phyloP scores from a whole-genome alignment of 2,329 filamentous ascomycete genomes.

The Fusarium brevicatenulatum region DNA sequence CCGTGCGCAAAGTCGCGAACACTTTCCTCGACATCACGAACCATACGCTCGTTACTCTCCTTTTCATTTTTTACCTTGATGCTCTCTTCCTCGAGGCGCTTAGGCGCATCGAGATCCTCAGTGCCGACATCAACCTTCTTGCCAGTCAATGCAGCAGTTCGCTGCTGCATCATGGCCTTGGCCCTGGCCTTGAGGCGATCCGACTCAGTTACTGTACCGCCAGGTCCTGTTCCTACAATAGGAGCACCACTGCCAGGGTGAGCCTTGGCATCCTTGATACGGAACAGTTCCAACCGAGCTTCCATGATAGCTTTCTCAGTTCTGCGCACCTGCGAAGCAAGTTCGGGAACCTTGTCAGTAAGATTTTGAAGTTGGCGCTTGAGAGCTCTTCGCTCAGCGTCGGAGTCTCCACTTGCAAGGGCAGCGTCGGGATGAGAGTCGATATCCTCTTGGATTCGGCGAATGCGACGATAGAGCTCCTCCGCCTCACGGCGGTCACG shows the following conservation, averaged over 20 bases:
- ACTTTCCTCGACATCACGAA: slow-evolving; percentile 94
- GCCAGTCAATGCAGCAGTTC: slow-evolving; percentile 90
- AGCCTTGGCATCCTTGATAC: slow-evolving; percentile 90
- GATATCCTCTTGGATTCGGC: slow-evolving; percentile 93
- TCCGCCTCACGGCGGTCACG: slow-evolving; percentile 92
- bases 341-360: slow-evolving; percentile 88
- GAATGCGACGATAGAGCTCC: slow-evolving; percentile 90
- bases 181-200: slow-evolving; percentile 94
- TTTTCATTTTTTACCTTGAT: slow-evolving; percentile 83
- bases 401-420: slow-evolving; percentile 78
- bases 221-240: slow-evolving; percentile 92
- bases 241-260: slow-evolving; percentile 82
- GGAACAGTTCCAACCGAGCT: slow-evolving; percentile 90
- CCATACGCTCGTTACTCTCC: slow-evolving; percentile 96
- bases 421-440: slow-evolving; percentile 85
- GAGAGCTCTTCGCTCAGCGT: slow-evolving; percentile 85
- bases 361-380: slow-evolving; percentile 90
- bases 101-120: slow-evolving; percentile 81
- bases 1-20: slow-evolving; percentile 87
- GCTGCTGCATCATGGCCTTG: slow-evolving; percentile 98
- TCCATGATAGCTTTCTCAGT: slow-evolving; percentile 94
- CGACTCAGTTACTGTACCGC: slow-evolving; percentile 88
- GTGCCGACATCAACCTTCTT: slow-evolving; percentile 76
- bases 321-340: slow-evolving; percentile 90
- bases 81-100: slow-evolving; percentile 89